Conservation (phyloP, 2,329 filamentous ascomycete species). For the Cercospora janseana region DNA sequence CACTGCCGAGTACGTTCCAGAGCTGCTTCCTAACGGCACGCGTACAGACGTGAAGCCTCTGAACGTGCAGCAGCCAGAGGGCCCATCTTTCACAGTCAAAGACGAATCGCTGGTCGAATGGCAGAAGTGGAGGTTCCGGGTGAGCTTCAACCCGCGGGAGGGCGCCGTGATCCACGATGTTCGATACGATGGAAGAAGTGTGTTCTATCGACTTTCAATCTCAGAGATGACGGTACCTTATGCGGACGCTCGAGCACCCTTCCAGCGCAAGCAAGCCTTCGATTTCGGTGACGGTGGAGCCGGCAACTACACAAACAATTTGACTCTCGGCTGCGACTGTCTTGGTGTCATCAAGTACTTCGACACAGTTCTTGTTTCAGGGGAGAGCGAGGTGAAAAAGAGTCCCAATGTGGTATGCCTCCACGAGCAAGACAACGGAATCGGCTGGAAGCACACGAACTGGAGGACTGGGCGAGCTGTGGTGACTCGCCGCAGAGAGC, state of each 20-base stretch:
- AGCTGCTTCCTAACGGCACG: constrained; percentile 40
- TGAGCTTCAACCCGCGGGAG: constrained; percentile 69
- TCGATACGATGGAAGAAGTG: constrained; percentile 62
- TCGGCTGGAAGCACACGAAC: constrained; percentile 70
- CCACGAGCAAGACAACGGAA: constrained; percentile 68
- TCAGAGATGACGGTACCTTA: constrained; percentile 63
- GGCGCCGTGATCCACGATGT: constrained; percentile 70
- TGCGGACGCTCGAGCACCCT: constrained; percentile 63
- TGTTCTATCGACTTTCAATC: constrained; percentile 66
- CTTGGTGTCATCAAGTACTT: constrained; percentile 59
- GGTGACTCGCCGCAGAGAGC: constrained; percentile 59
- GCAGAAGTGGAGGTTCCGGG: constrained; percentile 59
- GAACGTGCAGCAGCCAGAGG: constrained; percentile 68
- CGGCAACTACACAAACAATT: constrained; percentile 66
- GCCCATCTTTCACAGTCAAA: constrained; percentile 61
- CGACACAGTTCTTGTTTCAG: constrained; percentile 54
- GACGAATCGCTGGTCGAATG: constrained; percentile 48
- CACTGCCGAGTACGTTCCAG: constrained; percentile 50
- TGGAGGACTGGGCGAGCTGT: constrained; percentile 62
- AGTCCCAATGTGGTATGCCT: constrained; percentile 64
- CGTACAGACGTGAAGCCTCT: constrained; percentile 60
- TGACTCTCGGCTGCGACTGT: constrained; percentile 66
- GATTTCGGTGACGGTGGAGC: constrained; percentile 69
- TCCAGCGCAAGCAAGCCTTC: constrained; percentile 68
- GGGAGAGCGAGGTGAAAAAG: constrained; percentile 54